phyloP scores from a whole-genome alignment of 768 basidiomycete species.

The Lepiota brunneoincarnata region DNA sequence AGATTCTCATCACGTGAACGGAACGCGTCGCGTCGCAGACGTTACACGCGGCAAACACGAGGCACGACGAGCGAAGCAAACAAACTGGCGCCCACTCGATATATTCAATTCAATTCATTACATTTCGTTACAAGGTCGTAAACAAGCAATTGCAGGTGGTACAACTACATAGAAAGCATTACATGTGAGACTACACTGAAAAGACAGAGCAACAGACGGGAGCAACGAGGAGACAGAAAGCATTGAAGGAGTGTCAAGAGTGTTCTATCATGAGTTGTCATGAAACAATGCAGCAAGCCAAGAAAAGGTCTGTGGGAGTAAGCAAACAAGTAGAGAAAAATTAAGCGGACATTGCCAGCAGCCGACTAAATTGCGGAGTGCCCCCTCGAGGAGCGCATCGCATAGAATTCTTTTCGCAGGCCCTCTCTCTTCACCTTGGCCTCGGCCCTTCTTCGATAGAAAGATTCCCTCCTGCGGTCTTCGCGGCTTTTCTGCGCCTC shows the following conservation, averaged over 20 bases:
- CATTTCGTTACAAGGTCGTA: conserved; percentile 3
- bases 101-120: conserved; percentile 3
- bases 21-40: conserved; percentile 12
- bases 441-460: conserved; percentile 30
- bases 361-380: neutral
- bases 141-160: neutral
- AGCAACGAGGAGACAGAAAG: conserved; percentile 3
- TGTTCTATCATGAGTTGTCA: neutral
- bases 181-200: too few relatives aligned
- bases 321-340: neutral
- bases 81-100: neutral
- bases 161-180: neutral
- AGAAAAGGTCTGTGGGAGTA: neutral
- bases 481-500: conserved; percentile 26
- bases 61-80: neutral
- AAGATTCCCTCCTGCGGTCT: conserved; percentile 24
- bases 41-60: conserved; percentile 12
- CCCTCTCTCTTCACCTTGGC: conserved; percentile 30
- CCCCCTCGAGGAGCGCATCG: neutral
- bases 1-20: conserved; percentile 13
- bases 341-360: neutral
- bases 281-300: neutral
- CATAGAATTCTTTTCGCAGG: conserved; percentile 27
- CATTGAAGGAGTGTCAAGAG: neutral
- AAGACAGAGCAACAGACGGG: neutral